phyloP scores from a whole-genome alignment of 2,329 filamentous ascomycete species.

The Tolypocladium tundrense region DNA sequence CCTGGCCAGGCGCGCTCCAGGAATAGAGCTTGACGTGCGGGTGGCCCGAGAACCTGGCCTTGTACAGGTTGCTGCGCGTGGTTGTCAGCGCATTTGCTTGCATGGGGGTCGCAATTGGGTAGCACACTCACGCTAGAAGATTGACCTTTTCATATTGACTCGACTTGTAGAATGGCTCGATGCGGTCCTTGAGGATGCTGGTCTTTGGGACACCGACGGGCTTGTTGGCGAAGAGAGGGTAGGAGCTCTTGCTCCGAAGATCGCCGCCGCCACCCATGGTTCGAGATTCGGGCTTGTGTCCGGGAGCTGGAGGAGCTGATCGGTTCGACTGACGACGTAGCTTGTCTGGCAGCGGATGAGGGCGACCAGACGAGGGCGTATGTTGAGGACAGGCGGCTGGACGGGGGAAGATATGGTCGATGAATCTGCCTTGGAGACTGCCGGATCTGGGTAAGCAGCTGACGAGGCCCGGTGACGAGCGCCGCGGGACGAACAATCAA shows the following conservation, averaged over 20 bases:
- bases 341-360: conserved; percentile 10
- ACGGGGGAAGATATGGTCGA: conserved; percentile 13
- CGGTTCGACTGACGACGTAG: conserved; percentile 23
- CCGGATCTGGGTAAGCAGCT: conserved; percentile 12
- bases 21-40: conserved; percentile 76
- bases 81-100: neutral
- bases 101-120: neutral
- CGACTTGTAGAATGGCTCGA: conserved; percentile 66
- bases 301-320: conserved; percentile 25
- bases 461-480: conserved; percentile 4
- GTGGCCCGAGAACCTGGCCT: conserved; percentile 45
- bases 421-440: conserved; percentile 10
- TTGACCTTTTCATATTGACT: conserved; percentile 74
- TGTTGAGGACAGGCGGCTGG: conserved; percentile 14
- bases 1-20: conserved; percentile 71
- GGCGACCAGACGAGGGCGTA: conserved; percentile 10
- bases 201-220: conserved; percentile 71
- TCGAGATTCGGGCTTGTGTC: conserved; percentile 14
- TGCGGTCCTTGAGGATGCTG: conserved; percentile 74
- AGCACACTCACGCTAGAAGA: conserved; percentile 51
- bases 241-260: conserved; percentile 34
- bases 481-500: neutral
- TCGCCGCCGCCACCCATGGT: conserved; percentile 42
- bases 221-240: conserved; percentile 38
- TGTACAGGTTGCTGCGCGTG: conserved; percentile 24